Conservation (phyloP, 2,329 filamentous ascomycete genomes). For the Alternaria solani region DNA sequence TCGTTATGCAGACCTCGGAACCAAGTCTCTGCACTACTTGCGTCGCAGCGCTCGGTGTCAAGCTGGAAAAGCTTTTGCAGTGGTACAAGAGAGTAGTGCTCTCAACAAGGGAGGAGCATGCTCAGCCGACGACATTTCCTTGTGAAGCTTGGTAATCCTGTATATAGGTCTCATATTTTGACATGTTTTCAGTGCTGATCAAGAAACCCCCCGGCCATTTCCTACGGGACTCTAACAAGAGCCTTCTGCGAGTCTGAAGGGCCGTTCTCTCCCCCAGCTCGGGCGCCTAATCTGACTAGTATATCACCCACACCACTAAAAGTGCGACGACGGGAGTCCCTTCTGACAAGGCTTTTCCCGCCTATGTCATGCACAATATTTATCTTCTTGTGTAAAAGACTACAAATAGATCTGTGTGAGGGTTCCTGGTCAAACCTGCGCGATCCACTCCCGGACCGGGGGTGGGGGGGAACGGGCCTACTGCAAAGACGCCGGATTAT, state of each 20-base stretch:
- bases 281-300: not conserved
- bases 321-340: not conserved
- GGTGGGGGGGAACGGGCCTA: not conserved
- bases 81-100: not conserved
- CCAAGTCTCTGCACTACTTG: not conserved
- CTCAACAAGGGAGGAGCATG: not conserved
- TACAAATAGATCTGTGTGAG: not conserved
- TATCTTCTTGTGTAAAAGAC: not conserved
- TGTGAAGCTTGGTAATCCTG: not conserved
- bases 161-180: not conserved
- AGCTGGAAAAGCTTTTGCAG: not conserved
- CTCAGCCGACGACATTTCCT: not conserved
- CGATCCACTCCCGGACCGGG: not conserved
- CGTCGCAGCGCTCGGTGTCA: not conserved
- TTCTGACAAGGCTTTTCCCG: not conserved
- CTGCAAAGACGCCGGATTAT: not conserved
- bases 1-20: not conserved
- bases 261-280: slow-evolving; percentile 1
- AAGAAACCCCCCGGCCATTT: not conserved
- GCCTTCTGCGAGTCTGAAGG: not conserved
- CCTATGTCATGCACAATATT: not conserved
- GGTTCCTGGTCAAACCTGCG: not conserved
- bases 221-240: not conserved
- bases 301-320: not conserved
- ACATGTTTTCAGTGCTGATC: not conserved